Base-by-base conservation (phyloP, 805 yeast genomes). In the Pichia sporocuriosa region DNA sequence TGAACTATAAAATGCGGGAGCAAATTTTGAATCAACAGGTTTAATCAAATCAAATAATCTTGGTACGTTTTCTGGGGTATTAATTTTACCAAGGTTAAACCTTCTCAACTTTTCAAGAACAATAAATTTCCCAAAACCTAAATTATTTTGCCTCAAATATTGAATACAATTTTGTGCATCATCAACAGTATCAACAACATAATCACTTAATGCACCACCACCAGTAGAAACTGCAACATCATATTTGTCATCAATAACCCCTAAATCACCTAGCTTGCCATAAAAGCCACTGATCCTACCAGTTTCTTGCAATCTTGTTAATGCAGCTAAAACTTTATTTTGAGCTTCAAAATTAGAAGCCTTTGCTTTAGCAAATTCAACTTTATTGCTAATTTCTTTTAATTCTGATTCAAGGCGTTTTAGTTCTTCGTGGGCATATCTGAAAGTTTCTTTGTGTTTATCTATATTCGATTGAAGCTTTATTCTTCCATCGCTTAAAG, bases 171-270 rank as follows among this genome's bases (percentile, higher is more conserved):
- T 64, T 50, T 75, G 80, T 0, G 79, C 81, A 2, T 72, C 70
- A 49, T 74, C 80, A 15, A 75, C 81, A 0, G 77, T 67, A 36
- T 88, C 97, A 3, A 93, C 97, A 15, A 93, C 97, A 71, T 88
- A 79, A 47, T 94, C 90, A 58, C 90, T 95, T 43, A 93, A 68
- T 8, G 89, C 80, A 1, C 95, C 88, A 50, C 93, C 87, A 0
- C 96, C 97, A 0, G 97, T 93, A 0, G 97, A 88, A 8, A 93
- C 78, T 0, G 98, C 98, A 39, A 88, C 75, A 62, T 94, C 97
- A 58, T 84, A 93, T 53, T 76, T 73, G 49, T 83, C 85, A 57
- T 87, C 96, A 48, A 93, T 93, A 2, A 74, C 72, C n/a, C 96
- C 99, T 34, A 93, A 66, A 51, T 87, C 95, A 15, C 98, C 99